Evolutionary conservation across 1,284 basidiomycete genomes (phyloP).

Genomic region (Cryptococcus hybrid): DNA sequence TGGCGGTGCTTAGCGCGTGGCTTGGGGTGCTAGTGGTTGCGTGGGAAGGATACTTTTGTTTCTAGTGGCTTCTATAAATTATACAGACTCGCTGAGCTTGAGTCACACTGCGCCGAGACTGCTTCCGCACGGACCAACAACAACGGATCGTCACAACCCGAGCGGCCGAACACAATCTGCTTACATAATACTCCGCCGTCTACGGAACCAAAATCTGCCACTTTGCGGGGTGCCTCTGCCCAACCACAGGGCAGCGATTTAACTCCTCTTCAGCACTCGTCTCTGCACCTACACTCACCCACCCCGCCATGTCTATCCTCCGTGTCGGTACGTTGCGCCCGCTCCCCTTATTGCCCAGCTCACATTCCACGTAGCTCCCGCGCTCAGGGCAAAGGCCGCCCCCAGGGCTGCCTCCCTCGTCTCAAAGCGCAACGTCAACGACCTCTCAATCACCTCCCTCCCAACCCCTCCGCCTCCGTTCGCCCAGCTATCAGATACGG

Average conservation of each 20-base stretch:
- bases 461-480: slow-evolving; percentile 22
- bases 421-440: slow-evolving; percentile 31
- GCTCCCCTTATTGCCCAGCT: background rate
- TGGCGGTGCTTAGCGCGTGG: background rate
- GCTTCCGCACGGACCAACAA: too few species aligned
- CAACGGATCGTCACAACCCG: background rate
- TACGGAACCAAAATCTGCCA: background rate
- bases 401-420: slow-evolving; percentile 7
- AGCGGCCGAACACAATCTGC: background rate
- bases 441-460: slow-evolving; percentile 35
- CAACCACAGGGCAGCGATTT: slow-evolving; percentile 5
- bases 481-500: slow-evolving; percentile 72
- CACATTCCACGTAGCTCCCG: slow-evolving; percentile 22
- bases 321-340: slow-evolving; percentile 24
- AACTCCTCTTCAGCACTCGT: background rate
- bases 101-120: too few species aligned
- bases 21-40: too few species aligned
- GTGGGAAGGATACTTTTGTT: too few species aligned
- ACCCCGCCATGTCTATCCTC: slow-evolving; percentile 28
- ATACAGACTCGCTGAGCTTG: too few species aligned
- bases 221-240: background rate
- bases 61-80: too few species aligned
- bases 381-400: slow-evolving; percentile 28
- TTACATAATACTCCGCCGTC: background rate
- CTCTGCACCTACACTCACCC: background rate